Base-by-base conservation (phyloP, 805 yeast species). In the Brettanomyces bruxellensis region DNA sequence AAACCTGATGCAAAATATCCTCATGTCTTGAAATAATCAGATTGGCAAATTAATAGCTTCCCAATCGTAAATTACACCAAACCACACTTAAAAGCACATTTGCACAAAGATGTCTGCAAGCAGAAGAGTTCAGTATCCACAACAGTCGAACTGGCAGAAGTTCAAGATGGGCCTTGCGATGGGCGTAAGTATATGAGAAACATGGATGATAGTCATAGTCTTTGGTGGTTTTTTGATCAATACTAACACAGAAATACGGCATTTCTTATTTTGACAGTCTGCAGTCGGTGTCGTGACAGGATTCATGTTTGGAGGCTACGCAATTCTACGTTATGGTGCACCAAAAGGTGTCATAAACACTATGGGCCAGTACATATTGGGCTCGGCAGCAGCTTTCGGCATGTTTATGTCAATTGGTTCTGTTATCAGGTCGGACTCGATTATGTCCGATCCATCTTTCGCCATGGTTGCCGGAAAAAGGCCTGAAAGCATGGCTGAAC, bases 161-260 rank as follows among this genome's bases (percentile, higher is more conserved):
- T 86, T 93, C 78, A 93, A 93, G 70, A 93, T 93, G 98, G 99
- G 99, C 46, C 83, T 89, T 50, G 71, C 91, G 71, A 93, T 93
- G 97, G 99, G 99, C 52, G 80, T 71, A 68, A 47, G 76, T 65
- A 51, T 6, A 35, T 35, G 32, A 28, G 3, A 9, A 35, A 2
- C 14, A 35, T 35, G 13, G 14, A n/a, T 12, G 7, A 35, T 32
- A 35, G 2, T 47, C 22, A 14, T 12, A 38, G 41, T 18, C 9
- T 22, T 5, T 25, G 9, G n/a, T 23, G n/a, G 22, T 7, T 12
- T 18, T 12, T 38, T 12, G 34, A 30, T 25, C 36, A 23, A 14
- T 46, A 51, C 61, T 53, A 56, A 57, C 58, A 38, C n/a, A 18
- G 32, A 28, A 28, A 7, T 28, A 9, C 32, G 11, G 11, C 11